phyloP scores from a whole-genome alignment of 352 stramenopile species.

The Phytophthora foliorum region DNA sequence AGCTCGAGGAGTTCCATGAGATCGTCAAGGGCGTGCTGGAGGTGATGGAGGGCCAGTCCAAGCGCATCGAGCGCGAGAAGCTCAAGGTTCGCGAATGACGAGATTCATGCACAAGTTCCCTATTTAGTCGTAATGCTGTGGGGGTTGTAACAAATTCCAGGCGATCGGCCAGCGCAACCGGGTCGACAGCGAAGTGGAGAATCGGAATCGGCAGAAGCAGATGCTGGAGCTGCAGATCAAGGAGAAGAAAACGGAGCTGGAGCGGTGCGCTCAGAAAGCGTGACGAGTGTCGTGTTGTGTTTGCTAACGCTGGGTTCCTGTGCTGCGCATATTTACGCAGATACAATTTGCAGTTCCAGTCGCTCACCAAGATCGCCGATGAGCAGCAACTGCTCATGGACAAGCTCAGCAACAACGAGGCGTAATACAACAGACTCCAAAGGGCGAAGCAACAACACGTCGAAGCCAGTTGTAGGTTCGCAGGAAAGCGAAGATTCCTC shows the following conservation, averaged over 20 bases:
- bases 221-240: constrained; percentile 86
- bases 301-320: constrained; percentile 19
- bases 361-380: constrained; percentile 80
- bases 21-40: constrained; percentile 85
- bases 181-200: constrained; percentile 86
- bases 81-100: constrained; percentile 59
- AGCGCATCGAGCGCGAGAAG: constrained; percentile 85
- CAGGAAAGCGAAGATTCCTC: not conserved
- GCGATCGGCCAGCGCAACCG: constrained; percentile 85
- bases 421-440: no score
- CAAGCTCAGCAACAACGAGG: constrained; percentile 91
- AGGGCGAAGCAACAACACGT: not conserved
- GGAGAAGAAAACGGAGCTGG: constrained; percentile 85
- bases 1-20: constrained; percentile 86
- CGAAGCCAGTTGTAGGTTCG: constrained; percentile 6
- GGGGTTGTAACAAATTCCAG: constrained; percentile 31
- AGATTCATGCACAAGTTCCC: not conserved
- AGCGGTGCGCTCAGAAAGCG: constrained; percentile 47
- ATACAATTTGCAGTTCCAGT: constrained; percentile 85
- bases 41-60: constrained; percentile 81
- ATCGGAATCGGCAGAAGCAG: constrained; percentile 83
- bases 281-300: not conserved
- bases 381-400: constrained; percentile 87
- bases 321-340: constrained; percentile 27
- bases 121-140: not conserved